Base-by-base conservation (phyloP, 371 early-diverging fungal species). In the Mucor sp. region DNA sequence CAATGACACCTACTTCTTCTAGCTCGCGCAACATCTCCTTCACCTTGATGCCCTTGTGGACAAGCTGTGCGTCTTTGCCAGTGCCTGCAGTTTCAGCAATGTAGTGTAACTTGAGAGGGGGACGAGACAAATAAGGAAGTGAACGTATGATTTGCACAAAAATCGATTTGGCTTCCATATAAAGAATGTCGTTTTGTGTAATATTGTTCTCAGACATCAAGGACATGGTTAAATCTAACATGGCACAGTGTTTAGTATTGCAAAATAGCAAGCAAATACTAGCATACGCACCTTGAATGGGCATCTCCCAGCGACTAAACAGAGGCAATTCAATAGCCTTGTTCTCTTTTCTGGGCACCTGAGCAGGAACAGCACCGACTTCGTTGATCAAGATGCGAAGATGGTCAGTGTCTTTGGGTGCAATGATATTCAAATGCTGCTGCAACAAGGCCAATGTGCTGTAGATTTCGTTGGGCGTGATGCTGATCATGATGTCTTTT, bases 381-480 rank as follows among this genome's bases (percentile, higher is more conserved):
- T 95, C 97, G 37, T 84, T 87, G 44, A 96, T 69, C 48, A 92
- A 82, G 6, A 91, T 85, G 28, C 93, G 83, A 39, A 97, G 76
- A 64, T 95, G 95, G 57, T 92, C 87, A 67, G 93, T 91, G 32
- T 90, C 90, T 60, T 88, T 84, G 1, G 96, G 93, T 55, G 93
- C 88, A 69, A 97, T 69, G 9, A 86, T 80, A 65, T 95, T 91
- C 63, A 90, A 66, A 72, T 97, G 95, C 78, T 94, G 92, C 11
- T 87, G 75, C 58, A 97, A 77, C 30, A 97, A 79, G 14, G 90
- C 82, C 48, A 95, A 93, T 14, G 94, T 96, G 67, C 90, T 94
- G 79, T 93, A 95, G 65, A 97, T 90, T 85, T 97, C 97, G 77
- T 97, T 97, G 33, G 95, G 76, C 17, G 94, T 93, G 65, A 97